A percentile compares a stretch with the other conserved stretches of the same genome.
phyloP scores from a whole-genome alignment of 1,139 yeast species.

The Diutina siamensis region DNA sequence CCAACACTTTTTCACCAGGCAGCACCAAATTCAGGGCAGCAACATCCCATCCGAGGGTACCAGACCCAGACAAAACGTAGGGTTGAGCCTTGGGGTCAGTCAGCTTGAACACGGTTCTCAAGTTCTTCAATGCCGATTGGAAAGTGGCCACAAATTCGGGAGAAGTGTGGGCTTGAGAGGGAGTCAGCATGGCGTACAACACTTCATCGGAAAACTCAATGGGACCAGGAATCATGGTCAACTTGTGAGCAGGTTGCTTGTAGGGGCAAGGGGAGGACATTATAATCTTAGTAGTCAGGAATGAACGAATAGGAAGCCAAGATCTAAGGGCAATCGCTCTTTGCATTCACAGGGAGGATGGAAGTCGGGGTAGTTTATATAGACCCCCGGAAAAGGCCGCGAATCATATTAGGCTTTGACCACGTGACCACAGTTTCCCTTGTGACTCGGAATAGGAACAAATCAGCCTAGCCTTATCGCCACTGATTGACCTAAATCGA shows the following conservation, averaged over 20 bases:
- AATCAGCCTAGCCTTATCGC: no score
- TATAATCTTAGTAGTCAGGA: background rate
- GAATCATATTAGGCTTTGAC: background rate
- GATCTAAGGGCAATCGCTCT: background rate
- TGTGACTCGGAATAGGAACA: no score
- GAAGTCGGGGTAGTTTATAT: background rate
- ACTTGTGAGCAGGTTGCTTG: slow-evolving; percentile 39
- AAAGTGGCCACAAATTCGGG: slow-evolving; percentile 73
- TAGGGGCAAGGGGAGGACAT: slow-evolving; percentile 8
- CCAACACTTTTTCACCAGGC: slow-evolving; percentile 61
- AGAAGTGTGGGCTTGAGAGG: slow-evolving; percentile 85
- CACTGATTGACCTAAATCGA: no score
- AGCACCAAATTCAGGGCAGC: slow-evolving; percentile 66
- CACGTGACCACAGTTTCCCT: no score
- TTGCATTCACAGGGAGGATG: background rate
- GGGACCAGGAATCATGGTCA: slow-evolving; percentile 87
- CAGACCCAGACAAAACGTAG: slow-evolving; percentile 77
- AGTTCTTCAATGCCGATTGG: slow-evolving; percentile 52
- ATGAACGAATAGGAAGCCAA: background rate
- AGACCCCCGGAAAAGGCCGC: background rate
- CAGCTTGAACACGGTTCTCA: slow-evolving; percentile 68
- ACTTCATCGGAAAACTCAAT: slow-evolving; percentile 81
- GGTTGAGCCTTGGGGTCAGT: slow-evolving; percentile 59
- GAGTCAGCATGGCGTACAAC: slow-evolving; percentile 71
- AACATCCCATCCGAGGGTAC: slow-evolving; percentile 93